Evolutionary conservation across 148 eudicot genomes (phyloP).

Genomic region (Suaeda aralocaspica): DNA sequence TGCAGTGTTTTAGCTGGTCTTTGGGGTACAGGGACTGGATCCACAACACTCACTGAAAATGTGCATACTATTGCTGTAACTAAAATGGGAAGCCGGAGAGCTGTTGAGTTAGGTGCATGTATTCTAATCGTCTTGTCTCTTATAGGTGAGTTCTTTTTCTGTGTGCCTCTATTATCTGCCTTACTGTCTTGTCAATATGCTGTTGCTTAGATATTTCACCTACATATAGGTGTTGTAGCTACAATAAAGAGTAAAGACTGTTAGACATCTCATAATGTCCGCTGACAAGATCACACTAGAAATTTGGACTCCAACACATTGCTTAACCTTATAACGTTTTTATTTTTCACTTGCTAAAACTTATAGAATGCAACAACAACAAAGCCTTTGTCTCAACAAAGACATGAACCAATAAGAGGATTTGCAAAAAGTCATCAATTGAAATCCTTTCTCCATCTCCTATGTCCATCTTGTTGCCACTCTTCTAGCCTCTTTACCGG

Average conservation of each 20-base stretch:
- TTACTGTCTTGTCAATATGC: not conserved
- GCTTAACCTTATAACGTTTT: too few species aligned
- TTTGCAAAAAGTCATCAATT: too few species aligned
- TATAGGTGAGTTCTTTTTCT: constrained; percentile 46
- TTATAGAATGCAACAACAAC: not conserved
- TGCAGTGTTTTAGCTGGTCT: constrained; percentile 83
- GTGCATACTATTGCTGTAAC: constrained; percentile 97
- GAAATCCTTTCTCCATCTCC: too few species aligned
- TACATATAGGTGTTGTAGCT: too few species aligned
- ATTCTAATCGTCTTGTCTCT: constrained; percentile 73
- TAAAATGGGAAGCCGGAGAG: constrained; percentile 97
- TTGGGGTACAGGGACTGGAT: constrained; percentile 98
- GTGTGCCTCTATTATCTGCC: constrained; percentile 9
- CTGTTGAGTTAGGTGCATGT: constrained; percentile 83
- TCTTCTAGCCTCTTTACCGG: too few species aligned
- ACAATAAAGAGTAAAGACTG: not conserved
- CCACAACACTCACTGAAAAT: constrained; percentile 84
- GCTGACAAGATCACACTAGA: not conserved
- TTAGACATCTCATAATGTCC: not conserved
- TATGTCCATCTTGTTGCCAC: too few species aligned
- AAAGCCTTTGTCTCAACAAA: too few species aligned
- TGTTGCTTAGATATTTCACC: not conserved
- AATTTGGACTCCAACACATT: not conserved
- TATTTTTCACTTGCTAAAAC: not conserved
- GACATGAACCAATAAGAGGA: too few species aligned